A percentile compares a stretch with the other conserved stretches of the same genome.
These are phyloP conservation scores for Sordaria brevicollis DNA, from an alignment of 495 filamentous ascomycete genomes.

Conservation along the genomic window DNA sequence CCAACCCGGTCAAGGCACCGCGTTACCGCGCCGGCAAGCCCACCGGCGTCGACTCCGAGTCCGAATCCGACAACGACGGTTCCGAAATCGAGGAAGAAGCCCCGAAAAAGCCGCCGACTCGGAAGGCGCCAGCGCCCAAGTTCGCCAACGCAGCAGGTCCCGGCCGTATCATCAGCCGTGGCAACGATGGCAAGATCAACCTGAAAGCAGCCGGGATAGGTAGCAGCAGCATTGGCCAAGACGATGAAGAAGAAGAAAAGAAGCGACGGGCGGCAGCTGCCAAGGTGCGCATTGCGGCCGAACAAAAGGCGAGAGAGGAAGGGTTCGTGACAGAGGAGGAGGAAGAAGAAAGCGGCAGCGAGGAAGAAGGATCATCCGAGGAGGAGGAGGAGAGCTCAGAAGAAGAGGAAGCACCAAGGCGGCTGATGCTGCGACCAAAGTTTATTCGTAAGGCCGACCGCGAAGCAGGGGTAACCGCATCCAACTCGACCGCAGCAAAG, in stretches of 20 bases:
- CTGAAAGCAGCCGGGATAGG: slow-evolving; percentile 27
- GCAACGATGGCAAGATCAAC: slow-evolving; percentile 58
- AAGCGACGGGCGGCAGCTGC: slow-evolving; percentile 31
- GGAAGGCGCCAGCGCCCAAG: slow-evolving; percentile 44
- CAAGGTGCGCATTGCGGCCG: slow-evolving; percentile 30
- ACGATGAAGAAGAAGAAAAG: slow-evolving; percentile 36
- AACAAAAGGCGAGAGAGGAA: slow-evolving; percentile 51
- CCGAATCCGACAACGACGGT: slow-evolving; percentile 47
- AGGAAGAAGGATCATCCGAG: slow-evolving; percentile 35
- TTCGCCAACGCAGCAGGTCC: slow-evolving; percentile 44
- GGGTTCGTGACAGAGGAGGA: slow-evolving; percentile 61
- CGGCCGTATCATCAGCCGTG: slow-evolving; percentile 40
- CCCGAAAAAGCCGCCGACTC: slow-evolving; percentile 19
- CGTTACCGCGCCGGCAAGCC: slow-evolving; percentile 84
- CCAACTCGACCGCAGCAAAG: background rate
- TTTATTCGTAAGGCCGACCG: slow-evolving; percentile 84
- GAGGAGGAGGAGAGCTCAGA: slow-evolving; percentile 24
- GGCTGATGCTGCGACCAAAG: slow-evolving; percentile 72
- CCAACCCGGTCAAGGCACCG: slow-evolving; percentile 72
- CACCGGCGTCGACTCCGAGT: slow-evolving; percentile 53
- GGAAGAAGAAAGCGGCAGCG: slow-evolving; percentile 27
- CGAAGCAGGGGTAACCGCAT: slow-evolving; percentile 18
- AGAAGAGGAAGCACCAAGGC: slow-evolving; percentile 62
- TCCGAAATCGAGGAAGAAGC: slow-evolving; percentile 29
- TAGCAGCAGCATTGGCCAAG: slow-evolving; percentile 28